Percentiles rank a stretch among this genome's conserved stretches.
Evolutionary conservation across 768 basidiomycete species (phyloP).

Genomic region (Sarcomyxa edulis): DNA sequence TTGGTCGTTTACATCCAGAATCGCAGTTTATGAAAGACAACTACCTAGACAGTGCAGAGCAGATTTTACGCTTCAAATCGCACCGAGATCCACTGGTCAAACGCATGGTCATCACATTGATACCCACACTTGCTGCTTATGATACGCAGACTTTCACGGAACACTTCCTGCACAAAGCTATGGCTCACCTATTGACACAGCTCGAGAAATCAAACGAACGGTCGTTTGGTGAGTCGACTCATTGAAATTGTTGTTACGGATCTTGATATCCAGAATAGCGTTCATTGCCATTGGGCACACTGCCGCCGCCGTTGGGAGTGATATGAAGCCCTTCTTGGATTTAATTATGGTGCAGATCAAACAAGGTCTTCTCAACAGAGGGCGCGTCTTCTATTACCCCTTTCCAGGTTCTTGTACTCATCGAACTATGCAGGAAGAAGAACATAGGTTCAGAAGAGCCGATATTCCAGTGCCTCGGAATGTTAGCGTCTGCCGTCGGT

Average conservation of each 20-base stretch:
- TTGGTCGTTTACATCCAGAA: constrained; percentile 2
- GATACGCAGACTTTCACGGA: constrained; percentile 90
- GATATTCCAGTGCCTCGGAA: constrained; percentile 96
- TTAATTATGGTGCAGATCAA: constrained; percentile 88
- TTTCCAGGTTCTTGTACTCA: background rate
- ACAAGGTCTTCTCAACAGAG: constrained; percentile 78
- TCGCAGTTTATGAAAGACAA: constrained; percentile 89
- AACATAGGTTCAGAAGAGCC: constrained; percentile 92
- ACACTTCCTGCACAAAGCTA: constrained; percentile 88
- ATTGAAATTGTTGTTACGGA: background rate
- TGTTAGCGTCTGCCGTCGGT: constrained; percentile 93
- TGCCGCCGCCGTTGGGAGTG: constrained; percentile 84
- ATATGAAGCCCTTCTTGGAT: constrained; percentile 95
- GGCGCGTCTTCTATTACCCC: constrained; percentile 40
- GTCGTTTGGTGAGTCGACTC: constrained; percentile 62
- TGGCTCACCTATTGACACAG: constrained; percentile 86
- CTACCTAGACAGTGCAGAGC: constrained; percentile 83
- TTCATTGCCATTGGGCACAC: constrained; percentile 97
- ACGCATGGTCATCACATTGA: constrained; percentile 92
- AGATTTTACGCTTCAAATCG: constrained; percentile 82
- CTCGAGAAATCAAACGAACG: constrained; percentile 87
- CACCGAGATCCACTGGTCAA: constrained; percentile 86
- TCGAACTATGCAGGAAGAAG: constrained; percentile 50
- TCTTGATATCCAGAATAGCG: constrained; percentile 37
- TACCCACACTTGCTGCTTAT: constrained; percentile 91